Evolutionary conservation across 768 basidiomycete genomes (phyloP), one percentile per base, ranked within the genome.

Genomic region (Lentinula detonsa): DNA sequence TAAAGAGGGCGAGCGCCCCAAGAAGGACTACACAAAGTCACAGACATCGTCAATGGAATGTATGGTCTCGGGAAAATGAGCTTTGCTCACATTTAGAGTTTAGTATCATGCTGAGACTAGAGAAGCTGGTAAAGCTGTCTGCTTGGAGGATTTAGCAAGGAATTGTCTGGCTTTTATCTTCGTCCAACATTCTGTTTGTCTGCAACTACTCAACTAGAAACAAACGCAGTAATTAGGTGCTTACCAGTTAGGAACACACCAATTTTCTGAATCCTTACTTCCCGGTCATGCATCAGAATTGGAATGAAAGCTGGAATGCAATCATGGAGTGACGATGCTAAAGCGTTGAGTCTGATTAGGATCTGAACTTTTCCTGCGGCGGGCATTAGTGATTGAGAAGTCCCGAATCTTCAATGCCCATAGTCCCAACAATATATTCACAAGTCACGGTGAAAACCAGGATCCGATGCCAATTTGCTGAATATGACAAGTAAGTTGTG

Each of bases 21-120:
- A 61, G 45, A 31, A 61, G 51, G 34, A 40, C 34, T 42, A 49
- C 28, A 35, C 28, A 28, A 43, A 18, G 3, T 37, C 59, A 42
- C 33, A 64, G 61, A 57, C 16, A 54, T 16, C n/a, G 61, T 59
- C 8, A 61, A 9, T 7, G n/a, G 11, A 10, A 48, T 48, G 8
- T 11, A n/a, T 2, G 16, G n/a, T 0, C 3, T 48, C 21, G 21
- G 9, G 21, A 48, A 18, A 7, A 8, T 10, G 11, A 48, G 46
- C 21, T 21, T 48, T 48, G n/a, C 46, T 48, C 5, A 48, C 46
- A 48, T 48, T n/a, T 23, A 5, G 46, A 9, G n/a, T 9, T 28
- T 2, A 48, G 21, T 23, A 48, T 48, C 46, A 18, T 45, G 5
- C 7, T 45, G 43, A 23, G 16, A 23, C n/a, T 48, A 4, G 8